Evolutionary conservation across 306 rosid genomes (phyloP), one percentile per base, ranked within the genome.

Genomic region (Vigna hirtella): DNA sequence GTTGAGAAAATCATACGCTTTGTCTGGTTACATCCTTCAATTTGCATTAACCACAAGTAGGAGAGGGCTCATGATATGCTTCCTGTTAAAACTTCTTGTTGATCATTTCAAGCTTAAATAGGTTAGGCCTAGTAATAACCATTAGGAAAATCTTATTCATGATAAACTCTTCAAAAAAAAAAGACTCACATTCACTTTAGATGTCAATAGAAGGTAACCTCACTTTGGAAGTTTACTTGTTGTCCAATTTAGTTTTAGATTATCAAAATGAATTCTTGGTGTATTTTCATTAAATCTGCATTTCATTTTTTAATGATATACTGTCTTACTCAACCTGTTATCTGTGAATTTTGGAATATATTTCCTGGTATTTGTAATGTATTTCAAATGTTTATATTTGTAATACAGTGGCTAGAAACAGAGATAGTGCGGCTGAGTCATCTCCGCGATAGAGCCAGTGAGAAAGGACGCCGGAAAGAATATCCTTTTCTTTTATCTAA

Each of bases 391-490:
- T n/a, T 81, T 30, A 67, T 59, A 82, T 70, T 79, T 79, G 76
- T 75, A 5, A 52, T 83, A 52, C 94, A 96, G 99, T 96, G 98
- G 98, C 75, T 96, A 52, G 99, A 96, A 84, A 80, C 97, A 4
- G 99, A 96, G 90, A 87, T 78, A 32, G 87, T 93, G 56, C 88
- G 99, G 84, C 91, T 96, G 64, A 88, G 90, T 78, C 99, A 96
- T 85, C 99, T 96, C 82, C 91, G 99, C 77, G 99, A 96, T 83
- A 94, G 99, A 88, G 99, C 99, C 67, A 96, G 99, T 85, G 99
- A 96, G 81, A 91, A 84, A 76, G 99, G 99, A 51, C 94, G 90
- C 17, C 82, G 94, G 77, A 96, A 93, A 82, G 98, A 96, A 96
- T 96, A 96, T 96, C 99, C 99, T 96, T 92, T 77, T 80, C 30